These are phyloP conservation scores for Phylloporus sp. DNA, from an alignment of 768 basidiomycete species.

Conservation along the genomic window DNA sequence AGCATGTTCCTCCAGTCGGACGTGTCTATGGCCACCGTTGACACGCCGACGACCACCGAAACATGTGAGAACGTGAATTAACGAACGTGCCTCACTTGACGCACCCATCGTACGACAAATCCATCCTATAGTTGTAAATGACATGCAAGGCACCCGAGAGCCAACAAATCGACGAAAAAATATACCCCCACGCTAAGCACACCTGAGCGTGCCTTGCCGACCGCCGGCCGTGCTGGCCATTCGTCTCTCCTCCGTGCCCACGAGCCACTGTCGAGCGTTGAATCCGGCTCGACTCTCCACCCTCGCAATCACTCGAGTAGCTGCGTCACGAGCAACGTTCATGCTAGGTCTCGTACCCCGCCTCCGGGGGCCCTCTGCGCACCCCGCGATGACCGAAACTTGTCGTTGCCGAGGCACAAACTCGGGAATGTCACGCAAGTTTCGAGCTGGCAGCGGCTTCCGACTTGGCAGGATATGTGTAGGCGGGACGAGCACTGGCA, in stretches of 20 bases:
- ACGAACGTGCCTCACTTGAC: too few relatives aligned
- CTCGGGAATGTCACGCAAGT: slow-evolving; percentile 20
- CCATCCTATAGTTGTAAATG: neutral
- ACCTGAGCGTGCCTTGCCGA: slow-evolving; percentile 4
- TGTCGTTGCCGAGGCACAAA: slow-evolving; percentile 23
- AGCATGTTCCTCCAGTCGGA: too few relatives aligned
- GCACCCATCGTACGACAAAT: slow-evolving; percentile 4
- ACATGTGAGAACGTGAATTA: too few relatives aligned
- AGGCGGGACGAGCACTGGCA: neutral
- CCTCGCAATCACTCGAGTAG: slow-evolving; percentile 18
- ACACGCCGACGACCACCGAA: neutral
- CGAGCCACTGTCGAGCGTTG: slow-evolving; percentile 1
- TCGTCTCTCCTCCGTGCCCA: slow-evolving; percentile 2
- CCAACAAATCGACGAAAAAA: slow-evolving; percentile 20
- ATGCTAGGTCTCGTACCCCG: neutral
- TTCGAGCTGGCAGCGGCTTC: slow-evolving; percentile 5
- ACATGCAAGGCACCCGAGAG: neutral
- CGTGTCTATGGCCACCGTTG: too few relatives aligned
- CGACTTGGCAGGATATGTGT: neutral
- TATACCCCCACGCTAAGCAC: neutral
- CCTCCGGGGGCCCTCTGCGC: neutral
- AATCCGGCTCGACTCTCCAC: slow-evolving; percentile 19
- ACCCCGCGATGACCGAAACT: neutral
- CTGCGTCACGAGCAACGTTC: slow-evolving; percentile 14
- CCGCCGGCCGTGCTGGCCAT: neutral